Evolutionary conservation across 1,284 basidiomycete species (phyloP), one percentile per base, ranked within the genome.

Genomic region (Microbotryum violaceum): DNA sequence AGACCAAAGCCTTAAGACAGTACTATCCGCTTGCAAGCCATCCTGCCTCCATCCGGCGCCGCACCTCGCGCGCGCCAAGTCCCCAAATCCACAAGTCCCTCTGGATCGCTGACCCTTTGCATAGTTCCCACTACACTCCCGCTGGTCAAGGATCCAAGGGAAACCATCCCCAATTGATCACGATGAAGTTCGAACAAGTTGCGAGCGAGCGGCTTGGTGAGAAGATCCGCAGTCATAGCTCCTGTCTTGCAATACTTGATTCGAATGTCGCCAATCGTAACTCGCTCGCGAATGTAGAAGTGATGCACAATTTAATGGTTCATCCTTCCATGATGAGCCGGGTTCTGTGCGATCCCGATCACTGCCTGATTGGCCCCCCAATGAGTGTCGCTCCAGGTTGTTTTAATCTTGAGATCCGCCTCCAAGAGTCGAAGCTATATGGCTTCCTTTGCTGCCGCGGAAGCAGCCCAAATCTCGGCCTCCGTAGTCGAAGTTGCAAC

Each of bases 231-330:
- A 16, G 74, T 33, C 54, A 79, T 78, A 3, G 76, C 71, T 0
- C 63, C 56, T 0, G 74, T 71, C 0, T 70, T 57, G 37, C 76
- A 65, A 53, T 77, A 74, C 3, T 62, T n/a, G 4, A 79, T 42
- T 0, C 58, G n/a, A 27, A 81, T 67, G 1, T 74, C 56, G 2
- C 70, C 68, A 0, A 64, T 53, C 4, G 70, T 66, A 2, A 80
- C 74, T 0, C 56, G 55, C 50, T 81, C 76, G 0, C 77, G 73
- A 16, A 81, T 70, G 46, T 73, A 77, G 56, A 81, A 78, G 58
- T 77, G 71, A 2, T 66, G 62, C 18, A 80, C 70, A 50, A 78
- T 73, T 46, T 82, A 79, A 58, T 82, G 80, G 65, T 81, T 81
- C 12, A 73, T 70, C 0, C 72, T 65, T 0, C 68, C 51, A 49